Evolutionary conservation across 1,139 yeast genomes (phyloP).

Genomic region (Kodamaea fungicola): DNA sequence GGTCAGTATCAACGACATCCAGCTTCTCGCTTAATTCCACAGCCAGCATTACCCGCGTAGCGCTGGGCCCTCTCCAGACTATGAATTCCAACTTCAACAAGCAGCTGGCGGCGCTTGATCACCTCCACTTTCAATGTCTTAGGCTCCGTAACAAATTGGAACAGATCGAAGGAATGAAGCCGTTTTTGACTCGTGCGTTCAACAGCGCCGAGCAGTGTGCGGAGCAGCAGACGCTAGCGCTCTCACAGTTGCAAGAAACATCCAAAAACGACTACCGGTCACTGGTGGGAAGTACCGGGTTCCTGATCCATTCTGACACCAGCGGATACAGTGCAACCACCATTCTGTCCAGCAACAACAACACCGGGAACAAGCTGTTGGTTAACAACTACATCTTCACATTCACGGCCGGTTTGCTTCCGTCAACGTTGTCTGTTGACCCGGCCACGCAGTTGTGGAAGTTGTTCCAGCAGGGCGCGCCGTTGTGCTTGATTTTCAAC

Average conservation of each 20-base stretch:
- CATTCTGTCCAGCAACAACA: constrained; percentile 5
- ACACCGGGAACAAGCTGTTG: constrained; percentile 11
- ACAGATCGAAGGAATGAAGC: constrained; percentile 66
- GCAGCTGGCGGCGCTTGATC: constrained; percentile 63
- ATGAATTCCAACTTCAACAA: constrained; percentile 52
- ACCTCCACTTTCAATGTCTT: constrained; percentile 70
- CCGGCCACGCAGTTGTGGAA: constrained; percentile 93
- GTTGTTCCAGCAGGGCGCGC: constrained; percentile 87
- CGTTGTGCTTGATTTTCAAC: constrained; percentile 82
- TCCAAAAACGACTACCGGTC: constrained; percentile 24
- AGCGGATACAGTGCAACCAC: constrained; percentile 14
- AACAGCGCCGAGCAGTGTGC: constrained; percentile 59
- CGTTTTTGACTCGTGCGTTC: constrained; percentile 60
- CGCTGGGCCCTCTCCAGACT: constrained; percentile 39
- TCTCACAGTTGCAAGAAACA: constrained; percentile 31
- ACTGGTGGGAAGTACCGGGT: constrained; percentile 25
- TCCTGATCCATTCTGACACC: constrained; percentile 22
- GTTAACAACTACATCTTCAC: constrained; percentile 43
- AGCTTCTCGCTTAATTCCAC: constrained; percentile 26
- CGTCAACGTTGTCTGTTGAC: constrained; percentile 72
- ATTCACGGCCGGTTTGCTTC: constrained; percentile 72
- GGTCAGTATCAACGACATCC: constrained; percentile 38
- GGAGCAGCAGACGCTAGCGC: constrained; percentile 68
- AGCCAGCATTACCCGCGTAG: constrained; percentile 33
- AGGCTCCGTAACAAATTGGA: constrained; percentile 56